phyloP scores from a whole-genome alignment of 768 basidiomycete species.

The Pisolithus orientalis region DNA sequence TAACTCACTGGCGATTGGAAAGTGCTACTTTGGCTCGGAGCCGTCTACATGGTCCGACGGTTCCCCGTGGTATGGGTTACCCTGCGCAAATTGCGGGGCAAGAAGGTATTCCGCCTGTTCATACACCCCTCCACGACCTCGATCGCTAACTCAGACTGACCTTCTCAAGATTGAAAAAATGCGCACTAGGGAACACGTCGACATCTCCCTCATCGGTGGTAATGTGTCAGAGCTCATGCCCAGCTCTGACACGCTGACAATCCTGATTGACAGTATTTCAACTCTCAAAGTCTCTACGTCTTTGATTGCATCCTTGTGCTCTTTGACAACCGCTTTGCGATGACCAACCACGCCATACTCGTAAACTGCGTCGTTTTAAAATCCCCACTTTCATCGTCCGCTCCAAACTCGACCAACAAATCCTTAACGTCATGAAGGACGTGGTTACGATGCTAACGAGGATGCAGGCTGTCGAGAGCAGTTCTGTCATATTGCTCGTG shows the following conservation, averaged over 20 bases:
- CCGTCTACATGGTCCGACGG: no score
- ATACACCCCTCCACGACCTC: no score
- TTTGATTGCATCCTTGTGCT: no score
- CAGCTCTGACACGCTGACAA: slow-evolving; percentile 19
- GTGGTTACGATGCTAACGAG: slow-evolving; percentile 3
- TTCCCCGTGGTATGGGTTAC: no score
- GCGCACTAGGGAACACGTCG: slow-evolving; percentile 10
- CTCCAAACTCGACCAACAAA: slow-evolving; percentile 11
- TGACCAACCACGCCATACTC: slow-evolving; percentile 23
- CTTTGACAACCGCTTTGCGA: slow-evolving; percentile 11
- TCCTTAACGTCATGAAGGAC: slow-evolving; percentile 6
- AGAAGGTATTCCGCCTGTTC: no score
- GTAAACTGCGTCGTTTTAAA: slow-evolving; percentile 14
- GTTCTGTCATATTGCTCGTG: slow-evolving; percentile 1
- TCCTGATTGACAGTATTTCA: slow-evolving; percentile 4
- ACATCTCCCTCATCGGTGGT: slow-evolving; percentile 20
- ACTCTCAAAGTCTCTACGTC: no score
- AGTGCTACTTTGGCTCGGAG: no score
- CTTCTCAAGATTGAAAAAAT: background rate
- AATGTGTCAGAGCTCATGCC: slow-evolving; percentile 22
- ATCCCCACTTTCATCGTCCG: background rate
- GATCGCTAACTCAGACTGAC: no score
- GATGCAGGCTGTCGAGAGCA: background rate
- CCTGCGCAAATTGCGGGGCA: no score
- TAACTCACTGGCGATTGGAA: no score